Base-by-base conservation (phyloP, 2,329 filamentous ascomycete genomes). In the Aspergillus floridensis region DNA sequence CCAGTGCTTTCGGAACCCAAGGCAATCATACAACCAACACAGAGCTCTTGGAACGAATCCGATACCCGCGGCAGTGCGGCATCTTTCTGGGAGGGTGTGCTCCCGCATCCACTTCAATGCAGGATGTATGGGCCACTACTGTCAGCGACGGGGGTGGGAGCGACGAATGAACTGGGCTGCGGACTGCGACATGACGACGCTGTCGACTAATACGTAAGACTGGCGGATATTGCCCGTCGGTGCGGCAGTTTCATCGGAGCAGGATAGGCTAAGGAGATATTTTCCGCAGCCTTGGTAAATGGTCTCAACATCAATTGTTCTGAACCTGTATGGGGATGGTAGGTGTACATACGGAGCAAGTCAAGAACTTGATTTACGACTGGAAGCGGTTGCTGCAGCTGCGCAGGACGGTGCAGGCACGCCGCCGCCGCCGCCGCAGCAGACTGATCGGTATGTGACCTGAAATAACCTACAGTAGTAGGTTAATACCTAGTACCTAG, bases 161-260 rank as follows among this genome's bases (percentile, higher is more conserved):
- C 24, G 53, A 48, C 19, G 26, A 48, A 32, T 21, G 52, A 54
- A 44, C n/a, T 24, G 52, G 24, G 53, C 26, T 55, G 53, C 53
- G 41, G 29, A 55, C 46, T 48, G 53, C 41, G 19, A 44, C 24
- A 44, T 44, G 32, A 35, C 53, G 53, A 52, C 31, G 32, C 31
- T 31, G 21, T 14, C 50, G 50, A 32, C 50, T 22, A n/a, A 41
- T 24, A 5, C 35, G 19, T 52, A 24, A 48, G 53, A 46, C 22
- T 21, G 41, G 24, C 53, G 53, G 53, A 55, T 55, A 31, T 47
- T 22, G 41, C 47, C 53, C 53, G 53, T 55, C 53, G 31, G 53
- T 48, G 41, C 26, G 44, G 47, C 16, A 11, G 11, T 5, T 2
- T n/a, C 26, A 21, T 24, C 3, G 4, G 48, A 44, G 38, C 38